These are phyloP conservation scores for Rhizodiscina lignyota DNA, from an alignment of 495 filamentous ascomycete genomes.

Conservation along the genomic window DNA sequence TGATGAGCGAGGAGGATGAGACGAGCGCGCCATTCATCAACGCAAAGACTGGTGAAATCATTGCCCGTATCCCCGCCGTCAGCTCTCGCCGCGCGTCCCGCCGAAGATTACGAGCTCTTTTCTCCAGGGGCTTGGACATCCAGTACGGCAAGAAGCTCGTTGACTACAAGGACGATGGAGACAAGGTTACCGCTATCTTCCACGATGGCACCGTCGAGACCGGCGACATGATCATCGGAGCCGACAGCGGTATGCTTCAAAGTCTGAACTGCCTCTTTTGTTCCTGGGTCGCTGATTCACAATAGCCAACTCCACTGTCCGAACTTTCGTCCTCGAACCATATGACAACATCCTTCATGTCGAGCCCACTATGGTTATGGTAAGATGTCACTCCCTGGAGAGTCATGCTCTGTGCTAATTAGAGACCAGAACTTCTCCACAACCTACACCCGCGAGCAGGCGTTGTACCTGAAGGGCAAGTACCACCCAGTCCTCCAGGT, in stretches of 20 bases:
- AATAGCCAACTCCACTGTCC: neutral
- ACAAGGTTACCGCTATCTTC: slow-evolving; percentile 9
- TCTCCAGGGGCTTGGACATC: neutral
- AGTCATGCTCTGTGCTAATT: neutral
- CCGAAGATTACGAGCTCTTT: slow-evolving; percentile 2
- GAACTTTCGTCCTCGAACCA: neutral
- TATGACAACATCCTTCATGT: no score
- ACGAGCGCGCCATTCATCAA: neutral
- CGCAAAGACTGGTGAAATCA: neutral
- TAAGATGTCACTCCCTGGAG: neutral
- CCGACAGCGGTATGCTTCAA: slow-evolving; percentile 7
- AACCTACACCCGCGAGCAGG: neutral
- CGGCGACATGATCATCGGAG: slow-evolving; percentile 10
- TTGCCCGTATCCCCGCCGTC: neutral
- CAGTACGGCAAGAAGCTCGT: slow-evolving; percentile 8
- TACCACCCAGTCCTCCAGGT: neutral
- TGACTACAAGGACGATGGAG: slow-evolving; percentile 3
- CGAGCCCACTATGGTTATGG: neutral
- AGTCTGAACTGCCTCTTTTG: no score
- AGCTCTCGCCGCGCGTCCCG: neutral
- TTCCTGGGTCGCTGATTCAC: neutral
- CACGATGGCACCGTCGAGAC: slow-evolving; percentile 7
- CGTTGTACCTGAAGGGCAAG: neutral
- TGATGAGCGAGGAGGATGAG: no score
- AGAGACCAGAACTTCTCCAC: neutral